These are phyloP conservation scores for Mortierella sp. DNA, from an alignment of 371 early-diverging fungal species.

Conservation along the genomic window DNA sequence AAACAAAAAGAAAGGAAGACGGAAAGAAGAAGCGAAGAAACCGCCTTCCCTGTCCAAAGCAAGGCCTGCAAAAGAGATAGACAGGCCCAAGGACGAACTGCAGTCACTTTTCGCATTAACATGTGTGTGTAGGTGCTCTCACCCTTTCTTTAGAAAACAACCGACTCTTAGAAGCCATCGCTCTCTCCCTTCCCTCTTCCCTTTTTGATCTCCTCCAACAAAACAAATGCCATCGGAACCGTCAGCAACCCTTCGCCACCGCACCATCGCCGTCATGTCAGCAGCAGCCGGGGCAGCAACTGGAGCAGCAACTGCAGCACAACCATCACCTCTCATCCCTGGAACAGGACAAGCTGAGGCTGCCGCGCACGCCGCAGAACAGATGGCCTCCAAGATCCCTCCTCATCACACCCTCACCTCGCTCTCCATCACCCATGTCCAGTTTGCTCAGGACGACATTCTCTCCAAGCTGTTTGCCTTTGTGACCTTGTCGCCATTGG, in stretches of 20 bases:
- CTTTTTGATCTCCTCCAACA: neutral
- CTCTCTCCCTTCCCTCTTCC: neutral
- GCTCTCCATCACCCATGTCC: conserved; percentile 81
- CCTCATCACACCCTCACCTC: conserved; percentile 63
- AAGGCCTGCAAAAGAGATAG: too few species aligned
- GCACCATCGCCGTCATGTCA: conserved; percentile 11
- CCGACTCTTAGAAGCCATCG: neutral
- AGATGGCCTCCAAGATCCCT: conserved; percentile 30
- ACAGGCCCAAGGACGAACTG: neutral
- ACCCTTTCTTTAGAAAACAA: neutral
- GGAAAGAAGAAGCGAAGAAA: too few species aligned
- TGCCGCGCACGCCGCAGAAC: neutral
- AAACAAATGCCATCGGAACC: conserved; percentile 7
- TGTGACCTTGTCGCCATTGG: conserved; percentile 83
- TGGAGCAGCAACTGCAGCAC: neutral
- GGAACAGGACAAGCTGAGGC: neutral
- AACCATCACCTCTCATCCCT: neutral
- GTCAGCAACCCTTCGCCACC: conserved; percentile 19
- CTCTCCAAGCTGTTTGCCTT: conserved; percentile 72
- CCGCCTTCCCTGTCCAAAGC: neutral
- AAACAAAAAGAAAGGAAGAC: too few species aligned
- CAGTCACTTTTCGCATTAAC: neutral
- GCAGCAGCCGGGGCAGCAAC: neutral
- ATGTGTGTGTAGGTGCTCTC: neutral
- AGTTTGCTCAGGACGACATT: conserved; percentile 71